Evolutionary conservation across 2,329 filamentous ascomycete genomes (phyloP).

Genomic region (Claviceps sorghi): DNA sequence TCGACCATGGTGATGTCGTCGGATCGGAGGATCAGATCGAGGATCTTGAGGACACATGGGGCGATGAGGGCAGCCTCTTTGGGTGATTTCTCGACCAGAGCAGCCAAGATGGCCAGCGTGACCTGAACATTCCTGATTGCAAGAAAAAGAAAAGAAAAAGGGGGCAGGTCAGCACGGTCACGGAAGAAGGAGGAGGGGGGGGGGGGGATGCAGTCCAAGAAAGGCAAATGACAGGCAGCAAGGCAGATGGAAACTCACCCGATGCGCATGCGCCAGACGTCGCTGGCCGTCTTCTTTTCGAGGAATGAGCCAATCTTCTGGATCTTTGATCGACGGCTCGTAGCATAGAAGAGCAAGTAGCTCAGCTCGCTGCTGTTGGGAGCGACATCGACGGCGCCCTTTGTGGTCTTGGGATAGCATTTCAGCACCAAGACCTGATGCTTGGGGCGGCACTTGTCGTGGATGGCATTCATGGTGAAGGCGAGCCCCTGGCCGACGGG

Average conservation of each 20-base stretch:
- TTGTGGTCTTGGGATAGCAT: slow-evolving; percentile 87
- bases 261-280: slow-evolving; percentile 78
- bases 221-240: not conserved
- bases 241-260: slow-evolving; percentile 40
- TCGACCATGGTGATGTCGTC: slow-evolving; percentile 87
- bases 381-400: slow-evolving; percentile 82
- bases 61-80: slow-evolving; percentile 85
- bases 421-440: slow-evolving; percentile 93
- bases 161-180: not conserved
- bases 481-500: not conserved
- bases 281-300: slow-evolving; percentile 81
- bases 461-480: slow-evolving; percentile 44
- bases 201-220: not conserved
- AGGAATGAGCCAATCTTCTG: slow-evolving; percentile 92
- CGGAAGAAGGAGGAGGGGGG: not conserved
- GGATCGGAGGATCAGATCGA: slow-evolving; percentile 69
- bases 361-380: slow-evolving; percentile 94
- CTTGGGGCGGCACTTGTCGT: slow-evolving; percentile 69
- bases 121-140: slow-evolving; percentile 70
- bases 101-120: slow-evolving; percentile 80
- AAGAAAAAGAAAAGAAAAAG: not conserved
- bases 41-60: slow-evolving; percentile 67
- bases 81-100: slow-evolving; percentile 83
- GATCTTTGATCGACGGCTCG: slow-evolving; percentile 84
- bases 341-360: slow-evolving; percentile 93